Percentiles rank a stretch among this genome's conserved stretches.
phyloP scores from a whole-genome alignment of 257 asterid genomes.

The Fraxinus pennsylvanica region DNA sequence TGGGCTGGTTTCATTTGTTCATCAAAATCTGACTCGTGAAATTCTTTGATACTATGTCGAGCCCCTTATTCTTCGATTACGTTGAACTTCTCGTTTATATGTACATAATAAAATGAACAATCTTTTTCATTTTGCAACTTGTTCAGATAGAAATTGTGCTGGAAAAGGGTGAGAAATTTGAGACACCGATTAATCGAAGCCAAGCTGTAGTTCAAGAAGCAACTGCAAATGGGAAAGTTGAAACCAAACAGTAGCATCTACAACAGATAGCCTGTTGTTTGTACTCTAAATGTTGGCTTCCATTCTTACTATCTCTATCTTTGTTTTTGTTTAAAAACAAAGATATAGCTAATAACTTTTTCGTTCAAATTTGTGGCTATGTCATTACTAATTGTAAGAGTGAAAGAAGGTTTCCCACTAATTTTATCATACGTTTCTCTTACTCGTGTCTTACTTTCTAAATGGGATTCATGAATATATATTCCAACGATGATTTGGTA shows the following conservation, averaged over 20 bases:
- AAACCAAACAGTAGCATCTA: conserved; percentile 41
- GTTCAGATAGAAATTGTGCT: conserved; percentile 71
- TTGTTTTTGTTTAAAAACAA: conserved; percentile 34
- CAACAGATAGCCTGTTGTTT: neutral
- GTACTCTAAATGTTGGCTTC: conserved; percentile 8
- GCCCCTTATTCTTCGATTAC: neutral
- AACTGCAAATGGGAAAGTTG: conserved; percentile 40
- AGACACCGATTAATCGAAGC: conserved; percentile 50
- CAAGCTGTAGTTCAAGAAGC: conserved; percentile 35
- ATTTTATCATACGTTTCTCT: neutral
- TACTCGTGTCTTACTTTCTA: neutral
- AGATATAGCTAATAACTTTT: conserved; percentile 19
- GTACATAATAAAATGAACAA: neutral
- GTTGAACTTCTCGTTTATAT: neutral
- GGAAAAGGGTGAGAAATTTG: conserved; percentile 81
- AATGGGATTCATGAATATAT: neutral
- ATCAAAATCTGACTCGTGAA: neutral
- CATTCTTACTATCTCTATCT: neutral
- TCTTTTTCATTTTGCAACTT: neutral
- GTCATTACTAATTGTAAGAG: neutral
- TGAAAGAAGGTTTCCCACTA: neutral
- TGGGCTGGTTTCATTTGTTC: neutral
- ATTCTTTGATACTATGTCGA: neutral
- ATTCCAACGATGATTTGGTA: neutral
- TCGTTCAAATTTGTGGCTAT: neutral